Evolutionary conservation across 768 basidiomycete genomes (phyloP).

Genomic region (Amanita molliuscula): DNA sequence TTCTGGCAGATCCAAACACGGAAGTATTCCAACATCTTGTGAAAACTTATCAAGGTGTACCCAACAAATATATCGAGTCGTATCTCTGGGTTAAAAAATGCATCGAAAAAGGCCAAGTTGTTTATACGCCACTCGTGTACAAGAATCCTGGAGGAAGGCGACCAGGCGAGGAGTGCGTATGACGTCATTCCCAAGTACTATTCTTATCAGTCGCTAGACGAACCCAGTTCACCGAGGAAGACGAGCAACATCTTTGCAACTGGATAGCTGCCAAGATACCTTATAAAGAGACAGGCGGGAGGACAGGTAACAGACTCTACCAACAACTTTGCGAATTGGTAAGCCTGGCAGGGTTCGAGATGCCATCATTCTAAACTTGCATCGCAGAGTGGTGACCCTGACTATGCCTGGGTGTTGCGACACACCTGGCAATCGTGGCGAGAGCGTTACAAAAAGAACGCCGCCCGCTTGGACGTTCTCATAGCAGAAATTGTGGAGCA

Average conservation of each 20-base stretch:
- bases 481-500: conserved; percentile 61
- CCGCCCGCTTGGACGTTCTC: conserved; percentile 49
- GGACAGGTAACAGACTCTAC: conserved; percentile 76
- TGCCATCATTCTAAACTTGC: neutral
- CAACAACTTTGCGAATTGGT: conserved; percentile 74
- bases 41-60: conserved; percentile 57
- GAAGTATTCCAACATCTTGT: conserved; percentile 68
- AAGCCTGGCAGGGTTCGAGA: conserved; percentile 6
- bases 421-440: conserved; percentile 91
- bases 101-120: conserved; percentile 52
- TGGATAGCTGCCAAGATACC: conserved; percentile 83
- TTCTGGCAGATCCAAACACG: conserved; percentile 73
- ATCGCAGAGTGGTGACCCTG: conserved; percentile 50
- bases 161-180: conserved; percentile 67
- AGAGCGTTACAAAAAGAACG: conserved; percentile 81
- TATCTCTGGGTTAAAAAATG: conserved; percentile 82
- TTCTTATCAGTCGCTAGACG: conserved; percentile 32
- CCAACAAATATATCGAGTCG: conserved; percentile 71
- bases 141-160: conserved; percentile 79
- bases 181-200: neutral
- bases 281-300: conserved; percentile 71
- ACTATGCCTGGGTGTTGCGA: conserved; percentile 69
- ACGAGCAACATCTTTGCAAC: conserved; percentile 61
- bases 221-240: conserved; percentile 68
- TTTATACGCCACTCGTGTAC: conserved; percentile 69